These are phyloP conservation scores for Nakazawaea molendinolei DNA, from an alignment of 805 yeast species.

Conservation along the genomic window DNA sequence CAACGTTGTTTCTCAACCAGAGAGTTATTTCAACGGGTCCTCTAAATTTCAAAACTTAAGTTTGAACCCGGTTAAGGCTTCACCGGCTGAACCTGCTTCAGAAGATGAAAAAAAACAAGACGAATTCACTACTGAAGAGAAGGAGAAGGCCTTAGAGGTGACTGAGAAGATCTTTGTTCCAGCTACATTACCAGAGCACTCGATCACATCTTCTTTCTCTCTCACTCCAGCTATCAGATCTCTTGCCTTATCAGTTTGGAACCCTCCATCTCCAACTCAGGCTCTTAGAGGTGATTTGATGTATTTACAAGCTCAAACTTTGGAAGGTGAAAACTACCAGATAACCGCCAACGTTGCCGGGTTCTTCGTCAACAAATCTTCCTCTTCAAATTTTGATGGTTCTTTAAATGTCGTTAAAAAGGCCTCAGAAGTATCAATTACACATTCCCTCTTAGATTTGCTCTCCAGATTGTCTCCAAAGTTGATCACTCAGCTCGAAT, in stretches of 20 bases:
- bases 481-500: conserved; percentile 45
- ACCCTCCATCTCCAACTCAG: conserved; percentile 68
- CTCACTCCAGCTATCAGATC: conserved; percentile 48
- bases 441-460: conserved; percentile 53
- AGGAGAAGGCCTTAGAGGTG: conserved; percentile 11
- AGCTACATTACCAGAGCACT: conserved; percentile 15
- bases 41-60: conserved; percentile 38
- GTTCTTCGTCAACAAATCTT: conserved; percentile 67
- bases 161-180: not conserved
- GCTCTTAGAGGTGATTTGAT: conserved; percentile 69
- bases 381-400: conserved; percentile 68
- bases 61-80: conserved; percentile 25
- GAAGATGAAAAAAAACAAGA: conserved; percentile 16
- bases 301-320: conserved; percentile 67
- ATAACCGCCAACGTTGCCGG: conserved; percentile 79
- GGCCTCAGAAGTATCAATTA: conserved; percentile 23
- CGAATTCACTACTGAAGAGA: conserved; percentile 25
- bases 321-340: conserved; percentile 75
- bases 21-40: conserved; percentile 40
- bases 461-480: conserved; percentile 59
- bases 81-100: conserved; percentile 11
- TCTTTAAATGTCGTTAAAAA: conserved; percentile 35
- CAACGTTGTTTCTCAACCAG: conserved; percentile 33
- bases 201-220: conserved; percentile 25
- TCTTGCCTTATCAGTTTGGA: conserved; percentile 67